phyloP scores from a whole-genome alignment of 306 rosid species.

The Fragaria ananassa region DNA sequence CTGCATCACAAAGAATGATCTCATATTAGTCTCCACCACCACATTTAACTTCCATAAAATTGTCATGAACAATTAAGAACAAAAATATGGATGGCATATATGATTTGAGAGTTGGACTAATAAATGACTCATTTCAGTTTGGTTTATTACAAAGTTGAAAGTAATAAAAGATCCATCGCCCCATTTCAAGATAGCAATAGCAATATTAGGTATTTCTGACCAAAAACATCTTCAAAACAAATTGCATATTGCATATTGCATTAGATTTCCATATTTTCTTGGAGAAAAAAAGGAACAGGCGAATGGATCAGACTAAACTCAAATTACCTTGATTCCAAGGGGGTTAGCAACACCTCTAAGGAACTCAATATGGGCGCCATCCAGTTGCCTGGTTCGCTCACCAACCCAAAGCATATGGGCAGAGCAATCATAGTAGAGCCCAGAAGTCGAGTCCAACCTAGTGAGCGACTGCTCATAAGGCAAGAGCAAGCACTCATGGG shows the following conservation, averaged over 20 bases:
- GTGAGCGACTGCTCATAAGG: constrained; percentile 96
- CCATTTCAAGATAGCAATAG: background rate
- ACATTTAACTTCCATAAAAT: background rate
- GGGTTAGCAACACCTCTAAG: constrained; percentile 96
- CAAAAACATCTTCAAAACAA: background rate
- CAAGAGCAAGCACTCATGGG: constrained; percentile 90
- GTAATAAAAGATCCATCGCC: background rate
- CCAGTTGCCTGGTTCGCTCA: constrained; percentile 91
- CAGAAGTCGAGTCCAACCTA: constrained; percentile 96
- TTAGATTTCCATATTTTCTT: background rate
- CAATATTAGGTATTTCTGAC: background rate
- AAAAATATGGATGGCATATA: background rate
- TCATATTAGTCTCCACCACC: constrained; percentile 11
- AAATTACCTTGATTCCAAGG: constrained; percentile 83
- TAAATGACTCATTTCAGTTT: background rate
- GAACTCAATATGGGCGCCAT: constrained; percentile 96
- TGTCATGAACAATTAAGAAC: background rate
- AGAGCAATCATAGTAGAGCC: constrained; percentile 89
- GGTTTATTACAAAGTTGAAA: background rate
- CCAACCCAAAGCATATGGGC: constrained; percentile 99
- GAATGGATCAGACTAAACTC: background rate
- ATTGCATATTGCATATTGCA: background rate
- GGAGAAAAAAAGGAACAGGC: background rate
- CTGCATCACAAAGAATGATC: constrained; percentile 39
- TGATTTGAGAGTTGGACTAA: background rate